Base-by-base conservation (phyloP, 768 basidiomycete species). In the Astraeus odoratus region DNA sequence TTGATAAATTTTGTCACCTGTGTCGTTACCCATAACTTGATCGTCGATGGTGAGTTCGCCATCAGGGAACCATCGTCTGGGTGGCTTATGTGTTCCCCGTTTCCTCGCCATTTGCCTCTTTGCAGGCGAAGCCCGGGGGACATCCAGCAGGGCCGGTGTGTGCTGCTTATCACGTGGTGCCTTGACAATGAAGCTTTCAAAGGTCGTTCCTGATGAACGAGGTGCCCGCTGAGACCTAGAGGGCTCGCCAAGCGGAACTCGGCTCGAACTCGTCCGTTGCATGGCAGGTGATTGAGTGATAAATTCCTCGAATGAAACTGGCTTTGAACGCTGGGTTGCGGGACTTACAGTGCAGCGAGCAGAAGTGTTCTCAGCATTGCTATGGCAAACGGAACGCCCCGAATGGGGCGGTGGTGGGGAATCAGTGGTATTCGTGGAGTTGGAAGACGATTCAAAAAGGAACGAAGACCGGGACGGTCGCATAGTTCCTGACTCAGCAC, bases 171-270 rank as follows among this genome's bases (percentile, higher is more conserved):
- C 34, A 19, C 15, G 22, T 26, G 23, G 34, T 5, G 18, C 23
- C 20, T 25, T 43, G 15, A 43, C 43, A 12, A 60, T 59, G 36
- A 57, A 61, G 5, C 43, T 51, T 24, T 55, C 47, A 8, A 60
- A 61, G 6, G 54, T 46, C 8, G 43, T 18, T 10, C 31, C 29
- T 16, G 49, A 3, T 1, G 8, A 31, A 12, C 36, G 37, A 18
- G n/a, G 18, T 26, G 49, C 20, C 43, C 29, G 7, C 15, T 36
- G 6, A 20, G 33, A 1, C 30, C 6, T 27, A n/a, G 44, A 30
- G 18, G 12, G n/a, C 2, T 18, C 35, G 24, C 8, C 45, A 8
- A 39, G 34, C 13, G 29, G 12, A 3, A 30, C 22, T 13, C 29
- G 36, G 23, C 39, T 27, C 5, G 45, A 48, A 4, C 15, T 13